Evolutionary conservation across 2,329 filamentous ascomycete species (phyloP).

Genomic region (Pestalotiopsis sp.): DNA sequence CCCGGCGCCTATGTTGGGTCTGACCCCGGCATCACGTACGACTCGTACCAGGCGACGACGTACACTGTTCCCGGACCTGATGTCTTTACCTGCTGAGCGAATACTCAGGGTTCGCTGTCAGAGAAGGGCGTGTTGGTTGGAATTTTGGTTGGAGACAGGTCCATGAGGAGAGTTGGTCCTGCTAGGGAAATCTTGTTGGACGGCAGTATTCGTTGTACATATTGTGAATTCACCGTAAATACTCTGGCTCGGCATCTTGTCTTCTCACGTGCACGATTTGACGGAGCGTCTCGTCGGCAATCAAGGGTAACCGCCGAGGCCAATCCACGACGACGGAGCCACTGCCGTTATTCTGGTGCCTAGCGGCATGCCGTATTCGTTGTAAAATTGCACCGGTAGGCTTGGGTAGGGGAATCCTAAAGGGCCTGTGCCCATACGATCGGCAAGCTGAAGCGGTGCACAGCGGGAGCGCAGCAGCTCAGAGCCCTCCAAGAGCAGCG

Average conservation of each 20-base stretch:
- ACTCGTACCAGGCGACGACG: constrained; percentile 48
- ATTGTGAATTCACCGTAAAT: not conserved
- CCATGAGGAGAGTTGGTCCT: too few species aligned
- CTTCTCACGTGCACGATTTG: not conserved
- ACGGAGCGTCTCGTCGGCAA: not conserved
- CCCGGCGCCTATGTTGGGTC: constrained; percentile 54
- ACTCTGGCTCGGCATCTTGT: not conserved
- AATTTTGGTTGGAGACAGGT: too few species aligned
- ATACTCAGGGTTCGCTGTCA: not conserved
- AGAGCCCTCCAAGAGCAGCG: too few species aligned
- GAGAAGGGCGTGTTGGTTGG: too few species aligned
- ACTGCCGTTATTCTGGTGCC: not conserved
- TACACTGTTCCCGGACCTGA: constrained; percentile 52
- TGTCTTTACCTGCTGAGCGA: constrained; percentile 48
- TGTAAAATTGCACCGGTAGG: too few species aligned
- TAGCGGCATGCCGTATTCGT: too few species aligned
- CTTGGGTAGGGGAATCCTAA: too few species aligned
- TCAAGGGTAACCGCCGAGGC: not conserved
- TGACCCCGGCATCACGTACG: constrained; percentile 55
- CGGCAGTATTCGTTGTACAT: not conserved
- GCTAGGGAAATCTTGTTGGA: too few species aligned
- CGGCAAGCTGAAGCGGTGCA: too few species aligned
- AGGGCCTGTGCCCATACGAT: too few species aligned
- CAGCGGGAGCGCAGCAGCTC: too few species aligned
- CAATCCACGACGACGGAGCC: not conserved